These are phyloP conservation scores for Pisolithus thermaeus DNA, from an alignment of 1,284 basidiomycete species.

Conservation along the genomic window DNA sequence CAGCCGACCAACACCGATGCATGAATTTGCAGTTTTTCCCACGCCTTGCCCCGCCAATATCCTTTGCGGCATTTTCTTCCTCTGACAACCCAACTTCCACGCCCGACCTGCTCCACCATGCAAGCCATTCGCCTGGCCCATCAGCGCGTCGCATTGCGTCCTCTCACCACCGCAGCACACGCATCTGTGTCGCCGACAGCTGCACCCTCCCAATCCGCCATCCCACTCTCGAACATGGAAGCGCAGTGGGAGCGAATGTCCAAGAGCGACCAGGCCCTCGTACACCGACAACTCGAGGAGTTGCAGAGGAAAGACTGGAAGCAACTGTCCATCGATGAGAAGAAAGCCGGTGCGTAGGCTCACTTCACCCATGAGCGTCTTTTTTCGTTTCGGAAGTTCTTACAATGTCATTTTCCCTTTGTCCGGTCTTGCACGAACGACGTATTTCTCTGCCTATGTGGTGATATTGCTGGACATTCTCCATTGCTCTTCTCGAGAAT, in stretches of 20 bases:
- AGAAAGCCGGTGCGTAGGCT: conserved; percentile 87
- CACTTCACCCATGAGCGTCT: neutral
- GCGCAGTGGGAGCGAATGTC: conserved; percentile 84
- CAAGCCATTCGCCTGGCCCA: conserved; percentile 58
- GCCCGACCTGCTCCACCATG: conserved; percentile 27
- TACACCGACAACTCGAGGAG: conserved; percentile 88
- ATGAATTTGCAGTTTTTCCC: conserved; percentile 13
- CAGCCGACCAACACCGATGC: conserved; percentile 11
- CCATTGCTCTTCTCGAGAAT: conserved; percentile 7
- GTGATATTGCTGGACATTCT: neutral
- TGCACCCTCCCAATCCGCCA: conserved; percentile 35
- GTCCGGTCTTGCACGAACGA: neutral
- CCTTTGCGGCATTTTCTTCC: conserved; percentile 10
- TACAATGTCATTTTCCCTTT: neutral
- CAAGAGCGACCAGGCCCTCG: conserved; percentile 74
- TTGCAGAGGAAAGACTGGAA: conserved; percentile 98
- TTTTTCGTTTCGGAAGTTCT: neutral
- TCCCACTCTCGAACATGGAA: conserved; percentile 87
- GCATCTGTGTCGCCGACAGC: conserved; percentile 20
- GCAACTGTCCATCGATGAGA: conserved; percentile 85
- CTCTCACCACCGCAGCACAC: conserved; percentile 51
- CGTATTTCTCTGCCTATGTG: neutral
- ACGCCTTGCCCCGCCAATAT: conserved; percentile 18
- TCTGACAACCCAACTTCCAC: conserved; percentile 9
- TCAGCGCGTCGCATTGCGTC: conserved; percentile 35